These are phyloP conservation scores for Umbelopsis sp. DNA, from an alignment of 192 early-diverging fungal genomes.

Conservation along the genomic window DNA sequence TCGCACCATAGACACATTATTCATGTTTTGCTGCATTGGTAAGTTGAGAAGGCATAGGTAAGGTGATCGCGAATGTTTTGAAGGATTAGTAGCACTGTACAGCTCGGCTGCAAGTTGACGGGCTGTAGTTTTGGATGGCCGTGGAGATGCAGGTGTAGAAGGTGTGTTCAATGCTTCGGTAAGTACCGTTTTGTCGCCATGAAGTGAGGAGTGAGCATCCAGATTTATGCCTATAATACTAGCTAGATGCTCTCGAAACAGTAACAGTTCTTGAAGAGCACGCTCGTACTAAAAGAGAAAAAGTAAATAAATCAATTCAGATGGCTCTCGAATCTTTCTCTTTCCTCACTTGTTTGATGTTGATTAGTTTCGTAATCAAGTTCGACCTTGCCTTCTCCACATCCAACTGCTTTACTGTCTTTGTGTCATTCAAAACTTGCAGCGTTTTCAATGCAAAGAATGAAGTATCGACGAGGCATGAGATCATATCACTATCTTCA, in stretches of 20 bases:
- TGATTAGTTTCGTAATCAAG: conserved; percentile 50
- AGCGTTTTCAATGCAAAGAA: conserved; percentile 37
- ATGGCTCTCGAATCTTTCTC: background rate
- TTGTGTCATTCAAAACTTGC: conserved; percentile 31
- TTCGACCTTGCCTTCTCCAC: conserved; percentile 58
- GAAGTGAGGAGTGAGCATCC: background rate
- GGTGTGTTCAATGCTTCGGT: background rate
- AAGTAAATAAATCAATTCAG: background rate
- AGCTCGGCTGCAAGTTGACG: background rate
- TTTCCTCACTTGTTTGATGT: conserved; percentile 50
- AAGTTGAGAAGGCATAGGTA: conserved; percentile 31
- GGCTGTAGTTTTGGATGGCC: background rate
- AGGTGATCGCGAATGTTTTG: background rate
- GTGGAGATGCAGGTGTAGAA: conserved; percentile 6
- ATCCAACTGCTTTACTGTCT: conserved; percentile 42
- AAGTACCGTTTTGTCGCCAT: background rate
- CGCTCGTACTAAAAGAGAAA: conserved; percentile 45
- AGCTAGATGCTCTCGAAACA: conserved; percentile 42
- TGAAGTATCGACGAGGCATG: conserved; percentile 36
- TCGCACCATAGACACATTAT: conserved; percentile 25
- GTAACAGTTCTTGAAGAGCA: conserved; percentile 45
- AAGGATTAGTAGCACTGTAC: conserved; percentile 2
- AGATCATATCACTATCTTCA: conserved; percentile 13
- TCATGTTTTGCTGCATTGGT: conserved; percentile 26
- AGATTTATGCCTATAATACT: conserved; percentile 28